A percentile compares a stretch with the other conserved stretches of the same genome.
Evolutionary conservation across 495 filamentous ascomycete genomes (phyloP).

Genomic region (Parathielavia hyrcaniae): DNA sequence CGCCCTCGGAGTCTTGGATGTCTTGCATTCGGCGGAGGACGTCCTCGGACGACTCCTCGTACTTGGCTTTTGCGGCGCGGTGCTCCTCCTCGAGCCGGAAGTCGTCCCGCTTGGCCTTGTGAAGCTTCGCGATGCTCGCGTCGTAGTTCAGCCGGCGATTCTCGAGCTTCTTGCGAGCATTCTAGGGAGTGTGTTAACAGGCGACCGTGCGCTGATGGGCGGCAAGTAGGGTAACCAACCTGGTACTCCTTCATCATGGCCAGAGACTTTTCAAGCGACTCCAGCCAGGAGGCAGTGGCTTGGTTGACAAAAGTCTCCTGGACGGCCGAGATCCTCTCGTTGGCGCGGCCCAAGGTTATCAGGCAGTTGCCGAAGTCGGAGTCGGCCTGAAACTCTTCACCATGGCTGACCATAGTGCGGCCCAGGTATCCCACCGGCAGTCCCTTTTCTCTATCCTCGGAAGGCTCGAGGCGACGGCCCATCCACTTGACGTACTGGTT

Average conservation of each 20-base stretch:
- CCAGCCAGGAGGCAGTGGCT: slow-evolving; percentile 83
- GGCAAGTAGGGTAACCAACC: slow-evolving; percentile 33
- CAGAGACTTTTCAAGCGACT: slow-evolving; percentile 80
- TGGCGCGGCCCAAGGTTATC: slow-evolving; percentile 71
- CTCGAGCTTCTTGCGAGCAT: slow-evolving; percentile 91
- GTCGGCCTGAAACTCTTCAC: slow-evolving; percentile 86
- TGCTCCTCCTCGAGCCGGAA: slow-evolving; percentile 91
- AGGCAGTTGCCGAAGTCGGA: slow-evolving; percentile 92
- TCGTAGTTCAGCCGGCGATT: slow-evolving; percentile 86
- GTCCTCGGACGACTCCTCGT: slow-evolving; percentile 92
- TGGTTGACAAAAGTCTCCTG: slow-evolving; percentile 81
- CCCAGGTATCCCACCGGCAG: slow-evolving; percentile 77
- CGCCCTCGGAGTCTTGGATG: slow-evolving; percentile 84
- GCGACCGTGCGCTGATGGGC: not conserved
- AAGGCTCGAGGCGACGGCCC: slow-evolving; percentile 75
- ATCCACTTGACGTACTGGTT: slow-evolving; percentile 84
- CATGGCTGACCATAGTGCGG: slow-evolving; percentile 80
- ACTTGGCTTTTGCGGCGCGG: slow-evolving; percentile 86
- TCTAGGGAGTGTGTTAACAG: slow-evolving; percentile 37
- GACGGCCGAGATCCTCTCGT: slow-evolving; percentile 79
- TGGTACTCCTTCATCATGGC: slow-evolving; percentile 98
- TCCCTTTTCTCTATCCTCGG: slow-evolving; percentile 74
- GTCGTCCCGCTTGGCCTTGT: slow-evolving; percentile 90
- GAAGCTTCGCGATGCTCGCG: slow-evolving; percentile 81
- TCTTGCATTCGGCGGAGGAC: slow-evolving; percentile 92